A percentile compares a stretch with the other conserved stretches of the same genome.
Conservation (phyloP, 164 flowering plant species). For the Tinospora cordifolia region DNA sequence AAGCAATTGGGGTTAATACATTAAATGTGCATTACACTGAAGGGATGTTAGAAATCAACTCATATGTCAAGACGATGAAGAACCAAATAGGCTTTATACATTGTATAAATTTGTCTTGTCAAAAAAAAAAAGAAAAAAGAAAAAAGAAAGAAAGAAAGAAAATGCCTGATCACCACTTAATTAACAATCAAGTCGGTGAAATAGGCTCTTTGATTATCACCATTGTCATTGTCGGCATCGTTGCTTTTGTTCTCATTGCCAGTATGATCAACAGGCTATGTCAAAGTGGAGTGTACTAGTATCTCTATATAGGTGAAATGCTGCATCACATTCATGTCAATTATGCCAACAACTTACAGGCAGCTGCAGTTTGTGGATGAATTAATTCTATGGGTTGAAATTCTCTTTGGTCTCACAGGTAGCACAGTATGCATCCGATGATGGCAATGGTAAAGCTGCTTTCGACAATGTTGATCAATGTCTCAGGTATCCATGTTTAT, state of each 20-base stretch:
- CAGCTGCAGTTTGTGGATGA: slow-evolving; percentile 14
- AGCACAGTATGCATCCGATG: slow-evolving; percentile 88
- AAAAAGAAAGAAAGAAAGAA: no score
- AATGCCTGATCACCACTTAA: no score
- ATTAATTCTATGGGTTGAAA: slow-evolving; percentile 19
- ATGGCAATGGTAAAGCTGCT: slow-evolving; percentile 67
- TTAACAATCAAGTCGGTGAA: neutral
- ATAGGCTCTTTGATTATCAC: neutral
- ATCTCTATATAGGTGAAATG: neutral
- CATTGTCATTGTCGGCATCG: neutral
- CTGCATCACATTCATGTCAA: slow-evolving; percentile 2
- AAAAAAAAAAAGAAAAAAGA: no score
- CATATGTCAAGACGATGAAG: no score
- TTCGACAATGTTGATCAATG: slow-evolving; percentile 64
- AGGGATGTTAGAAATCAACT: no score
- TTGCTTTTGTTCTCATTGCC: neutral
- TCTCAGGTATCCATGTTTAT: slow-evolving; percentile 53
- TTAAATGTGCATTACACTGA: no score
- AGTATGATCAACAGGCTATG: neutral
- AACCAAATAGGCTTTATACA: no score
- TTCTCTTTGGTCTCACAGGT: slow-evolving; percentile 47
- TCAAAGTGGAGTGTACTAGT: neutral
- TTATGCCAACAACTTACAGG: neutral
- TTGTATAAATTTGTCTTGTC: no score
- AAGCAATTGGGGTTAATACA: no score